phyloP scores from a whole-genome alignment of 352 stramenopile species.

The Globisporangium emineosum region DNA sequence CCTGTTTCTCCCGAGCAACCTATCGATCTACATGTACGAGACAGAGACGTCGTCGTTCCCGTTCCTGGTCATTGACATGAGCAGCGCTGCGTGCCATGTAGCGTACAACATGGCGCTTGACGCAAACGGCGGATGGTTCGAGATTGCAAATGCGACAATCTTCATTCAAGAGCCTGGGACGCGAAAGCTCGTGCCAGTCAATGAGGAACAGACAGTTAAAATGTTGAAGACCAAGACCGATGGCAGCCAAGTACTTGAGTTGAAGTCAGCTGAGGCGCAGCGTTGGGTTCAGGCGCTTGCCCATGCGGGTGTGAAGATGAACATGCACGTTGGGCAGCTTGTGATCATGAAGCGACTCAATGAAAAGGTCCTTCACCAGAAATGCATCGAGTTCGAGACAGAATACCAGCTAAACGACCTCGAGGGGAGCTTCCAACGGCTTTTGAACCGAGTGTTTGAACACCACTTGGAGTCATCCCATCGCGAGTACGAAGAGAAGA shows the following conservation, averaged over 20 bases:
- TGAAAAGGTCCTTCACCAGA: constrained; percentile 44
- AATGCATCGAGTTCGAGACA: constrained; percentile 57
- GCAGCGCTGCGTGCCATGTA: constrained; percentile 33
- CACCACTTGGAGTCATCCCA: constrained; percentile 39
- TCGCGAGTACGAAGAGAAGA: constrained; percentile 39
- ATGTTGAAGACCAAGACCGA: constrained; percentile 37
- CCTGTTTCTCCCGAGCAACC: constrained; percentile 46
- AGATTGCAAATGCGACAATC: constrained; percentile 46
- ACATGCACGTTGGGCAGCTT: constrained; percentile 44
- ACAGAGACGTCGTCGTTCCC: constrained; percentile 33
- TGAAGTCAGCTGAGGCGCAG: constrained; percentile 51
- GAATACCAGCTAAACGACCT: constrained; percentile 59
- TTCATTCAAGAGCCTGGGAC: constrained; percentile 28
- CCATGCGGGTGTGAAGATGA: constrained; percentile 41
- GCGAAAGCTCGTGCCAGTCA: constrained; percentile 32
- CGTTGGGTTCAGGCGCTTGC: constrained; percentile 55
- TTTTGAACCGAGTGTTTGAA: constrained; percentile 60
- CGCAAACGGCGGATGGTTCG: constrained; percentile 48
- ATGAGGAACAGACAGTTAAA: constrained; percentile 26
- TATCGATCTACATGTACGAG: constrained; percentile 67
- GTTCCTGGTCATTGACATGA: constrained; percentile 56
- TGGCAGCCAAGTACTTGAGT: constrained; percentile 38
- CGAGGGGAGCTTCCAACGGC: constrained; percentile 65
- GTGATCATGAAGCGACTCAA: constrained; percentile 65
- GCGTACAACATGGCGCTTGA: constrained; percentile 45